Evolutionary conservation across 257 asterid genomes (phyloP).

Genomic region (Nicotiana benthamiana): DNA sequence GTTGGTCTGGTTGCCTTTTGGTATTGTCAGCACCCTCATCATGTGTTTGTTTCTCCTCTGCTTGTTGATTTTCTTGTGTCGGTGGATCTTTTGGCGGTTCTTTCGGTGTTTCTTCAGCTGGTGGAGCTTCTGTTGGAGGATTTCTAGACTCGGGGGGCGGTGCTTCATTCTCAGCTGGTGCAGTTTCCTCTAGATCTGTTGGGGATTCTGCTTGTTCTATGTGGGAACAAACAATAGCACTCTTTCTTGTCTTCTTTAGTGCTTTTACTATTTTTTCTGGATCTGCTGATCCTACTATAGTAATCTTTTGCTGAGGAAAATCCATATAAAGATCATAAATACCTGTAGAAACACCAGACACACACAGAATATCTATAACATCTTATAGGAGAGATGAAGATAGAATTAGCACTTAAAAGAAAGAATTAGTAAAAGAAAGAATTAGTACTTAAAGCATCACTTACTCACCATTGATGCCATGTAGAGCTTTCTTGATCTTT

Average conservation of each 20-base stretch:
- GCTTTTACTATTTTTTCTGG: slow-evolving; percentile 71
- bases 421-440: neutral
- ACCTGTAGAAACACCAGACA: slow-evolving; percentile 26
- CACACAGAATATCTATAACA: neutral
- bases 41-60: slow-evolving; percentile 17
- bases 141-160: slow-evolving; percentile 30
- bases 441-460: neutral
- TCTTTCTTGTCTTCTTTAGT: slow-evolving; percentile 64
- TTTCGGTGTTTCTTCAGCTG: slow-evolving; percentile 31
- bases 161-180: slow-evolving; percentile 23
- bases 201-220: slow-evolving; percentile 53
- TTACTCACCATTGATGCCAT: slow-evolving; percentile 57
- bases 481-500: slow-evolving; percentile 71
- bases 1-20: slow-evolving; percentile 22
- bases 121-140: slow-evolving; percentile 33
- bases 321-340: slow-evolving; percentile 63
- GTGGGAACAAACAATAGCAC: slow-evolving; percentile 60
- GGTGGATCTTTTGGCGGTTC: slow-evolving; percentile 33
- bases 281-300: slow-evolving; percentile 74
- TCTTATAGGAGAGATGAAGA: neutral
- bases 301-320: slow-evolving; percentile 64
- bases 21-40: slow-evolving; percentile 24
- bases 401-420: neutral
- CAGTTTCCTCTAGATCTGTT: slow-evolving; percentile 27
- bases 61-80: slow-evolving; percentile 26